Evolutionary conservation across 2,329 filamentous ascomycete genomes (phyloP).

Genomic region (Aspergillus sp.): DNA sequence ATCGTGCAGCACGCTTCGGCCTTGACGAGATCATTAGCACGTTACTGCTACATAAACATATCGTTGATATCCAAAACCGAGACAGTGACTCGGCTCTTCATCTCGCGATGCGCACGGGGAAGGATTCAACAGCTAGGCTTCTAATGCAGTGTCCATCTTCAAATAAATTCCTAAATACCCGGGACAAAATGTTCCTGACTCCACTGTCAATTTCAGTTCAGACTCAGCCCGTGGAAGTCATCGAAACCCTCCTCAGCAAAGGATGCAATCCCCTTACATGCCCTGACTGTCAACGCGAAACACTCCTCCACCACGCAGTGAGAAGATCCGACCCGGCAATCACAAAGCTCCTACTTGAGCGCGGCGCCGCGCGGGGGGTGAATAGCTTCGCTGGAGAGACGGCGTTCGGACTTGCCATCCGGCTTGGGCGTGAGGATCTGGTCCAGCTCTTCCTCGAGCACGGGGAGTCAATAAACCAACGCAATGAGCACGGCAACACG

Average conservation of each 20-base stretch:
- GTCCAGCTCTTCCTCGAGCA: background rate
- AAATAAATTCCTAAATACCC: background rate
- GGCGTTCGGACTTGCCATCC: background rate
- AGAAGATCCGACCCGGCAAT: background rate
- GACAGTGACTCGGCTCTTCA: background rate
- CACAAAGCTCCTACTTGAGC: background rate
- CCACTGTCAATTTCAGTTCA: background rate
- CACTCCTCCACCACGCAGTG: background rate
- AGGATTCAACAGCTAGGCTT: background rate
- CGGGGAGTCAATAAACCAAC: background rate
- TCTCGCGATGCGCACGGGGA: background rate
- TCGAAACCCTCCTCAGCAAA: background rate
- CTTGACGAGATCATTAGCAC: background rate
- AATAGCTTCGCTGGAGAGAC: background rate
- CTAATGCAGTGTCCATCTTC: background rate
- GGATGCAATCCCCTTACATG: background rate
- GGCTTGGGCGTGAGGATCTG: background rate
- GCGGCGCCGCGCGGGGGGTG: fast-evolving
- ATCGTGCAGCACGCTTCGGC: too few relatives aligned
- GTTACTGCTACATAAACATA: background rate
- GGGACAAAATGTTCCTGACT: background rate
- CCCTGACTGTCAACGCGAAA: background rate
- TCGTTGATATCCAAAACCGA: background rate
- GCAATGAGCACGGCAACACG: background rate
- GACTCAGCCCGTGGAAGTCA: background rate